These are phyloP conservation scores for Fusarium sp. DNA, from an alignment of 2,329 filamentous ascomycete species.

Conservation along the genomic window DNA sequence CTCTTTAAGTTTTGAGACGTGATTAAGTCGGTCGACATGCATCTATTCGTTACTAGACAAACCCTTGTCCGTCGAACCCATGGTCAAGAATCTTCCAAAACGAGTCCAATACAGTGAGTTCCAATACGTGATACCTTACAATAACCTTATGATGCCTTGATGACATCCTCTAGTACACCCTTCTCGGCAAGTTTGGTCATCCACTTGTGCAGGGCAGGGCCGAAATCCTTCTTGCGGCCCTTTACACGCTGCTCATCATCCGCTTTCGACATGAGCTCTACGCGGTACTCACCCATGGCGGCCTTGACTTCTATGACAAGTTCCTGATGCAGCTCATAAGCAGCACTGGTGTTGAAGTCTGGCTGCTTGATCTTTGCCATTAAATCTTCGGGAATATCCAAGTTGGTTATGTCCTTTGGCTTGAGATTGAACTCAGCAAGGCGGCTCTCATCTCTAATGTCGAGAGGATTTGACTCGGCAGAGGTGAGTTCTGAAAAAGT, in stretches of 20 bases:
- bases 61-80: not conserved
- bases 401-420: slow-evolving; percentile 37
- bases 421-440: slow-evolving; percentile 47
- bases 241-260: slow-evolving; percentile 62
- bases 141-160: slow-evolving; percentile 38
- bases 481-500: slow-evolving; percentile 38
- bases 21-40: not conserved
- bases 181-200: slow-evolving; percentile 72
- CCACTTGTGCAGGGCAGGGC: slow-evolving; percentile 72
- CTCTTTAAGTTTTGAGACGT: not conserved
- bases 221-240: slow-evolving; percentile 71
- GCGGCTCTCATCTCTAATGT: slow-evolving; percentile 33
- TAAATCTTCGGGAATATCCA: slow-evolving; percentile 29
- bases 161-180: slow-evolving; percentile 61
- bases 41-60: not conserved
- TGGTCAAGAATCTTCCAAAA: not conserved
- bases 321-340: slow-evolving; percentile 50
- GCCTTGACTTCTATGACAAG: slow-evolving; percentile 53
- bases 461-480: slow-evolving; percentile 36
- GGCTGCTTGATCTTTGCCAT: slow-evolving; percentile 21
- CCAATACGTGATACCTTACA: not conserved
- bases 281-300: slow-evolving; percentile 56
- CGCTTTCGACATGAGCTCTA: slow-evolving; percentile 56
- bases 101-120: not conserved
- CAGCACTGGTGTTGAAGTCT: slow-evolving; percentile 33